Conservation (phyloP, 148 eudicot species). For the Chenopodium formosanum region DNA sequence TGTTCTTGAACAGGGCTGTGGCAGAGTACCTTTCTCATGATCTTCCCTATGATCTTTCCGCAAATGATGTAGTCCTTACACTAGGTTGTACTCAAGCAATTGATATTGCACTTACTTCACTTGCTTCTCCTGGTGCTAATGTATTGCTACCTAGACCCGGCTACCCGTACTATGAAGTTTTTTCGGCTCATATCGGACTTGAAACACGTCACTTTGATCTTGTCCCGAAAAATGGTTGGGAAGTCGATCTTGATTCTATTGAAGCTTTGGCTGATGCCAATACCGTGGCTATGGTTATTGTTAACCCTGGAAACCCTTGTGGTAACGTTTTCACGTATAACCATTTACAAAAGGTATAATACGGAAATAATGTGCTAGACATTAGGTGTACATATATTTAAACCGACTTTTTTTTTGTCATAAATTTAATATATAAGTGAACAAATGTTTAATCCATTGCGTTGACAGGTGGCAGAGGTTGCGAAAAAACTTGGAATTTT, state of each 20-base stretch:
- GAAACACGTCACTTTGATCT: constrained; percentile 68
- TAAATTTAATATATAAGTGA: not conserved
- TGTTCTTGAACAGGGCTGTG: constrained; percentile 46
- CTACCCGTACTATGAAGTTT: constrained; percentile 57
- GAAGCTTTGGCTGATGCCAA: constrained; percentile 60
- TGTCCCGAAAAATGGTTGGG: constrained; percentile 63
- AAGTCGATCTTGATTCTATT: constrained; percentile 57
- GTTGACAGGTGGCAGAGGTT: constrained; percentile 55
- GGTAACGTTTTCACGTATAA: constrained; percentile 62
- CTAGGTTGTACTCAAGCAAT: constrained; percentile 65
- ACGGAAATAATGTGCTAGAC: too few relatives aligned
- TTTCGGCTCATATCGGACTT: constrained; percentile 45
- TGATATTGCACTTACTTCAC: constrained; percentile 38
- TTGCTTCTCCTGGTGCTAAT: constrained; percentile 64
- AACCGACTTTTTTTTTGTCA: too few relatives aligned
- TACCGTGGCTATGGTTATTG: constrained; percentile 65
- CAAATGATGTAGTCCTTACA: constrained; percentile 56
- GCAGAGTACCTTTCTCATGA: constrained; percentile 59
- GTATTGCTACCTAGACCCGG: constrained; percentile 65
- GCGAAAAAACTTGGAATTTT: constrained; percentile 72
- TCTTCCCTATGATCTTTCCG: constrained; percentile 45
- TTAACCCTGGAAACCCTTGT: constrained; percentile 82
- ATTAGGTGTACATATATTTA: too few relatives aligned
- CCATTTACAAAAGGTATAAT: constrained; percentile 53
- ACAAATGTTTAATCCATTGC: not conserved